Evolutionary conservation across 495 filamentous ascomycete species (phyloP).

Genomic region (Neurospora pannonica): DNA sequence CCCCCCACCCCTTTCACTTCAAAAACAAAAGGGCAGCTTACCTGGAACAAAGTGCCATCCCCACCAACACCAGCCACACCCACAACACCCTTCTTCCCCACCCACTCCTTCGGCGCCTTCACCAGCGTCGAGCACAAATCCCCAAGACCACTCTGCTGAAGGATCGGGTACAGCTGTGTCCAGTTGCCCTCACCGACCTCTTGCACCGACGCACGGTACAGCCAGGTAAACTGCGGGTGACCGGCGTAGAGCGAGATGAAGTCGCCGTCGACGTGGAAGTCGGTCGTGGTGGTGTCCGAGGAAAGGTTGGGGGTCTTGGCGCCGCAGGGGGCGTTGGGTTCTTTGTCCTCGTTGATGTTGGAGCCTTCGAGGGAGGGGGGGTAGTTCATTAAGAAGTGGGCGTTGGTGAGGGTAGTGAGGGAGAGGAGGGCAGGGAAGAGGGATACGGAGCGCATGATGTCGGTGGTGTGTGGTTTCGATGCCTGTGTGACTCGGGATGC

Average conservation of each 20-base stretch:
- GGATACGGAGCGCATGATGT: constrained; percentile 15
- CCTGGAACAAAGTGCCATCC: constrained; percentile 45
- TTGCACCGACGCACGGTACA: constrained; percentile 43
- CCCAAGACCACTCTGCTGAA: constrained; percentile 37
- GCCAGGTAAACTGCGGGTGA: constrained; percentile 38
- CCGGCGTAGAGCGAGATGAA: constrained; percentile 26
- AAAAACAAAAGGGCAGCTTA: constrained; percentile 3
- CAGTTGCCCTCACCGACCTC: constrained; percentile 33
- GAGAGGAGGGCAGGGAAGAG: constrained; percentile 11
- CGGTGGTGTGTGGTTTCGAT: not conserved
- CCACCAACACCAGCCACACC: constrained; percentile 30
- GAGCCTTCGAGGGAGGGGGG: constrained; percentile 34
- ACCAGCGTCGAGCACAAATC: constrained; percentile 29
- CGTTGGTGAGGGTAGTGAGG: constrained; percentile 20
- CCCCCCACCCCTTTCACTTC: not conserved
- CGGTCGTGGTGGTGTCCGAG: constrained; percentile 14
- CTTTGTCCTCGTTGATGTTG: constrained; percentile 29
- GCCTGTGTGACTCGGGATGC: not conserved
- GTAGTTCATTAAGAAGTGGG: constrained; percentile 38
- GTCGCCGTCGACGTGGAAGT: constrained; percentile 45
- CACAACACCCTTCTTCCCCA: constrained; percentile 40
- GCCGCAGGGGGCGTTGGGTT: constrained; percentile 37
- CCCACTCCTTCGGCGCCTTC: constrained; percentile 30
- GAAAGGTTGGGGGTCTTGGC: constrained; percentile 30
- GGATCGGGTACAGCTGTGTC: constrained; percentile 36